A percentile compares a stretch with the other conserved stretches of the same genome.
Evolutionary conservation across 2,329 filamentous ascomycete genomes (phyloP).

Genomic region (Ascochyta koolunga): DNA sequence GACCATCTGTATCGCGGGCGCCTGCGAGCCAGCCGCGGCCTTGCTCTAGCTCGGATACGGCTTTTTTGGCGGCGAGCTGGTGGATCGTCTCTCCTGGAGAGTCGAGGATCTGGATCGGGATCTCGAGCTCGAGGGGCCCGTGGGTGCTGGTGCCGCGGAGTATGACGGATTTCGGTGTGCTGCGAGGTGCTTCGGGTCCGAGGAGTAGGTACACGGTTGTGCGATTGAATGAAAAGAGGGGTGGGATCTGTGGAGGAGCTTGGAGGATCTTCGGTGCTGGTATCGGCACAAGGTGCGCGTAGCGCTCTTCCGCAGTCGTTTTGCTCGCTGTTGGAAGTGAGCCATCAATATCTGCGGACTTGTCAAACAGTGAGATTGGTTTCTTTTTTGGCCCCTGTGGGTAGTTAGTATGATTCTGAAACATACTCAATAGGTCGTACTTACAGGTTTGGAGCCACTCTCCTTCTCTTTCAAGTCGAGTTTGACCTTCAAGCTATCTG

Average conservation of each 20-base stretch:
- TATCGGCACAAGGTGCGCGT: constrained; percentile 61
- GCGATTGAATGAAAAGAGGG: constrained; percentile 70
- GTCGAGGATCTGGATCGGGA: constrained; percentile 63
- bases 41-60: constrained; percentile 72
- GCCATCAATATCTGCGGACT: constrained; percentile 16
- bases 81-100: constrained; percentile 65
- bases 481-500: constrained; percentile 56
- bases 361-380: constrained; percentile 7
- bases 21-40: constrained; percentile 66
- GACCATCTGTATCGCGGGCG: constrained; percentile 47
- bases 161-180: constrained; percentile 61
- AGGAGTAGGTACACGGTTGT: constrained; percentile 71
- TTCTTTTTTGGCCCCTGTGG: constrained; percentile 28
- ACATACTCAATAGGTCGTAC: background rate
- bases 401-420: background rate
- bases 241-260: constrained; percentile 66
- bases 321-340: constrained; percentile 17
- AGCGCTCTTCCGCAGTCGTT: constrained; percentile 45
- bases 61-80: constrained; percentile 72
- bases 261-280: constrained; percentile 65
- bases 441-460: constrained; percentile 11
- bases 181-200: constrained; percentile 56
- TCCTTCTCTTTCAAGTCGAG: constrained; percentile 28
- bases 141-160: constrained; percentile 63
- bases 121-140: constrained; percentile 67